Evolutionary conservation across 805 yeast genomes (phyloP).

Genomic region (Cyberlindnera americana): DNA sequence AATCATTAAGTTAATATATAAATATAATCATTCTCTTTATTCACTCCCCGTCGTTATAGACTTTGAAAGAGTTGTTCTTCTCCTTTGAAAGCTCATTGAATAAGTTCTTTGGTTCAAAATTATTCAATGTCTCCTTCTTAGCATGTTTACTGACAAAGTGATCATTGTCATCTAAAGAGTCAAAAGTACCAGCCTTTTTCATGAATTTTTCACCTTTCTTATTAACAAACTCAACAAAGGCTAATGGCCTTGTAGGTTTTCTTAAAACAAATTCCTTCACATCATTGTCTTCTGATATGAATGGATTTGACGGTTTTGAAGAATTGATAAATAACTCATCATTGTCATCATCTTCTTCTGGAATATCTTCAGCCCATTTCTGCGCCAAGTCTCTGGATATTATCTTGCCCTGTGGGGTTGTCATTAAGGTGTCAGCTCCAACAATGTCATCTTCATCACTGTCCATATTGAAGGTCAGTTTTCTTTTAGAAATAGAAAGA

Average conservation of each 20-base stretch:
- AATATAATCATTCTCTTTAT: too few species aligned
- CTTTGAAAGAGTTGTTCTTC: slow-evolving; percentile 4
- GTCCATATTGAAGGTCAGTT: slow-evolving; percentile 15
- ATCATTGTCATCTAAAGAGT: slow-evolving; percentile 5
- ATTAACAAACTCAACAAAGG: slow-evolving; percentile 30
- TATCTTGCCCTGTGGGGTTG: slow-evolving; percentile 35
- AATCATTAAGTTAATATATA: too few species aligned
- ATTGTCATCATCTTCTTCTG: slow-evolving; percentile 16
- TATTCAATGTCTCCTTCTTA: neutral
- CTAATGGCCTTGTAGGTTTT: slow-evolving; percentile 19
- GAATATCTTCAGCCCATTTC: slow-evolving; percentile 31
- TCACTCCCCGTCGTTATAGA: slow-evolving; percentile 6
- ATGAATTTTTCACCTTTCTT: slow-evolving; percentile 32
- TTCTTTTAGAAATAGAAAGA: slow-evolving; percentile 10
- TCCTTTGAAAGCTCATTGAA: slow-evolving; percentile 18
- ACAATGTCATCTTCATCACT: slow-evolving; percentile 14
- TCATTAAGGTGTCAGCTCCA: slow-evolving; percentile 8
- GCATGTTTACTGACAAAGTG: slow-evolving; percentile 1
- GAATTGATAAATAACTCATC: slow-evolving; percentile 20
- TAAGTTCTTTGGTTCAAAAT: slow-evolving; percentile 27
- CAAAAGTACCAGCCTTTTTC: slow-evolving; percentile 14
- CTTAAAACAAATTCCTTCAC: slow-evolving; percentile 13
- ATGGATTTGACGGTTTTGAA: slow-evolving; percentile 22
- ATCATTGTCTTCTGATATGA: slow-evolving; percentile 9
- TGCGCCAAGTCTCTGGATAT: slow-evolving; percentile 31